Conservation (phyloP, 2,329 filamentous ascomycete genomes). For the Zymoseptoria ardabiliae region DNA sequence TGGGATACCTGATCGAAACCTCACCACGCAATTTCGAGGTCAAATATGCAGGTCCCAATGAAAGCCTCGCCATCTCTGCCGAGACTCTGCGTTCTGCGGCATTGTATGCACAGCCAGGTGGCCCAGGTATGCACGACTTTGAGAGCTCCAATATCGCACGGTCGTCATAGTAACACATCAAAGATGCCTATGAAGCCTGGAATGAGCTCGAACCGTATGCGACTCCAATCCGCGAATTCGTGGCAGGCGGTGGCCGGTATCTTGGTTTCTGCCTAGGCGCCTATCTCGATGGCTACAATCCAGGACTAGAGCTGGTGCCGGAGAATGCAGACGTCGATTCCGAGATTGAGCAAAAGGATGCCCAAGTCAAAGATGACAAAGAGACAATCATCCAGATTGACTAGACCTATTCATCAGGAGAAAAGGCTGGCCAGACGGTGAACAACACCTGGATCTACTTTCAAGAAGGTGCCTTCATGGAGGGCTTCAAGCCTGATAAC, state of each 20-base stretch:
- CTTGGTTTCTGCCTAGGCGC: slow-evolving; percentile 20
- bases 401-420: slow-evolving; percentile 14
- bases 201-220: slow-evolving; percentile 10
- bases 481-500: background rate
- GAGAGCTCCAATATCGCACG: background rate
- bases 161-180: background rate
- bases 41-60: slow-evolving; percentile 14
- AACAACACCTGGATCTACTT: slow-evolving; percentile 18
- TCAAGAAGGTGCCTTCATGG: slow-evolving; percentile 15
- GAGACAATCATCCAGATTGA: slow-evolving; percentile 20
- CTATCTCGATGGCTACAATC: slow-evolving; percentile 14
- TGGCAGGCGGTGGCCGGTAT: slow-evolving; percentile 15
- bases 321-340: slow-evolving; percentile 8
- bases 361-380: slow-evolving; percentile 11
- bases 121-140: slow-evolving; percentile 10
- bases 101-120: slow-evolving; percentile 17
- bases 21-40: slow-evolving; percentile 12
- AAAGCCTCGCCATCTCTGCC: slow-evolving; percentile 10
- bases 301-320: slow-evolving; percentile 13
- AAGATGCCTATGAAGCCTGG: slow-evolving; percentile 12
- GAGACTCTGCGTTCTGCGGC: slow-evolving; percentile 9
- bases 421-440: slow-evolving; percentile 7
- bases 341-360: slow-evolving; percentile 7
- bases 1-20: slow-evolving; percentile 9
- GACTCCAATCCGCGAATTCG: slow-evolving; percentile 14